A percentile compares a stretch with the other conserved stretches of the same genome.
These are phyloP conservation scores for Plasmodium gaboni DNA, from an alignment of 169 alveolate genomes.

Conservation along the genomic window DNA sequence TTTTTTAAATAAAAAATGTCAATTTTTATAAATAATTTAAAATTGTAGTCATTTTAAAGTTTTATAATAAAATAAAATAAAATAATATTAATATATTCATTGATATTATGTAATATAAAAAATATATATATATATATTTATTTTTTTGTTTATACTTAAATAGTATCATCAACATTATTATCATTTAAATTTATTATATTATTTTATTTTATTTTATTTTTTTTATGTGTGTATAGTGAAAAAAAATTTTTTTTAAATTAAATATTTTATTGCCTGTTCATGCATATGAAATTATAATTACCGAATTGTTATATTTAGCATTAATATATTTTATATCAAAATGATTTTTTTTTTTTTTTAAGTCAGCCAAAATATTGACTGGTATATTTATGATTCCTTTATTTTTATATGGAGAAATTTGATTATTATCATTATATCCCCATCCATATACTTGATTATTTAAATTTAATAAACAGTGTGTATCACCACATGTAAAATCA, in stretches of 20 bases:
- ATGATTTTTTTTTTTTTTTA: slow-evolving; percentile 24
- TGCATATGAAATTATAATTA: slow-evolving; percentile 40
- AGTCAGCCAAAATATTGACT: slow-evolving; percentile 5
- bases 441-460: slow-evolving; percentile 68
- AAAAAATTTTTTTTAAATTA: neutral
- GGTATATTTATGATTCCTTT: slow-evolving; percentile 68
- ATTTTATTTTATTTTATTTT: no score
- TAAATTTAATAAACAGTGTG: slow-evolving; percentile 60
- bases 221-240: neutral
- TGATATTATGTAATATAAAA: no score
- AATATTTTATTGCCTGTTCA: neutral
- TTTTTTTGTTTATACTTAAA: no score
- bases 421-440: slow-evolving; percentile 69
- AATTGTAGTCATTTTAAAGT: no score
- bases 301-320: slow-evolving; percentile 66
- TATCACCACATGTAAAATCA: slow-evolving; percentile 74
- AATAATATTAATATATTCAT: no score
- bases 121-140: no score
- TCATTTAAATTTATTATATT: no score
- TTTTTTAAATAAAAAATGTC: no score
- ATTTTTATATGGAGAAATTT: slow-evolving; percentile 69
- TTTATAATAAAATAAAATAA: no score
- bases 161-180: no score
- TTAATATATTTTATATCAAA: slow-evolving; percentile 56
- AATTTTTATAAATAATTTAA: no score